Percentiles rank a stretch among this genome's conserved stretches.
Conservation (phyloP, 805 yeast genomes). For the Komagataella pastoris region DNA sequence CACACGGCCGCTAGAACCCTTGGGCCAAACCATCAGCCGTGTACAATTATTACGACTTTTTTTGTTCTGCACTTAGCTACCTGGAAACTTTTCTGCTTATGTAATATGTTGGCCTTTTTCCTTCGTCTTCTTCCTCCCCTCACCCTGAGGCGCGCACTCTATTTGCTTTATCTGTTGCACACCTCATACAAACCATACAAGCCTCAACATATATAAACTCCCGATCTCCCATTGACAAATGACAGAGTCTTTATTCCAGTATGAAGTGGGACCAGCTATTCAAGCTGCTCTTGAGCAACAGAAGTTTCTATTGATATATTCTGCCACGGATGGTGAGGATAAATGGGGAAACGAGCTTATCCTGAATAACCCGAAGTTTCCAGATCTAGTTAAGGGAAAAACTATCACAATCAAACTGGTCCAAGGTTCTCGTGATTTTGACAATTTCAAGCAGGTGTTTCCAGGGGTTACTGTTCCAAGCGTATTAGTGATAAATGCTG, state of each 20-base stretch:
- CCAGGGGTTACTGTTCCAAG: slow-evolving; percentile 36
- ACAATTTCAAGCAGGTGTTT: slow-evolving; percentile 37
- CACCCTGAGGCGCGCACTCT: not conserved
- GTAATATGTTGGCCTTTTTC: not conserved
- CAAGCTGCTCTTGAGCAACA: not conserved
- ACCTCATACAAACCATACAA: not conserved
- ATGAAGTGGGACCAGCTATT: not conserved
- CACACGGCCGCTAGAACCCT: not conserved
- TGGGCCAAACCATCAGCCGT: not conserved
- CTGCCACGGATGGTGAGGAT: not conserved
- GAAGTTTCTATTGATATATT: not conserved
- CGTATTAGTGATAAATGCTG: slow-evolving; percentile 31
- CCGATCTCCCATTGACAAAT: not conserved
- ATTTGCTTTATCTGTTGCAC: not conserved
- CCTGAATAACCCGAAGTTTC: not conserved
- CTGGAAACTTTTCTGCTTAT: not conserved
- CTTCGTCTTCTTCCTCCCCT: not conserved
- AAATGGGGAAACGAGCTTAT: not conserved
- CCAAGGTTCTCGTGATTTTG: slow-evolving; percentile 24
- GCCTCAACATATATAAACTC: not conserved
- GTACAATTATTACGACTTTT: too few relatives aligned
- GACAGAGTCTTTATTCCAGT: not conserved
- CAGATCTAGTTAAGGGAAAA: not conserved
- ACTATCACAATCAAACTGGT: slow-evolving; percentile 22
- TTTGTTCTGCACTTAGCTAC: too few relatives aligned